Base-by-base conservation (phyloP, 768 basidiomycete species). In the Kondoa malvinella region DNA sequence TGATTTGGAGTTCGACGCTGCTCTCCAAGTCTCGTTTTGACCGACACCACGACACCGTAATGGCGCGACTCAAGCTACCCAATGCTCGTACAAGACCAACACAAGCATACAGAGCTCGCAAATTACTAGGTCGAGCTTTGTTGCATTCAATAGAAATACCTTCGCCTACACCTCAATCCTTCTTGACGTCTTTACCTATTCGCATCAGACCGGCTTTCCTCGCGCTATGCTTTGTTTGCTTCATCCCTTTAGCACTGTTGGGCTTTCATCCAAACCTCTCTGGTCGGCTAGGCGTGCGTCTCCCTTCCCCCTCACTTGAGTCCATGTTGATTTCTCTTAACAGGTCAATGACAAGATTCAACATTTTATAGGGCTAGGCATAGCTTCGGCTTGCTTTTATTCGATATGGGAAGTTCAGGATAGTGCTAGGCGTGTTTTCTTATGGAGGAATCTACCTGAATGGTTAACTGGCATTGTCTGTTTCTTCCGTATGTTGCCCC, bases 241-340 rank as follows among this genome's bases (percentile, higher is more conserved):
- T 73, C 62, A 3, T 71, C 63, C 1, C 70, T n/a, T 64, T 73
- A 21, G 59, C 66, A n/a, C 57, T 67, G 33, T 60, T 73, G 56
- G 72, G 72, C 12, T 70, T 73, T 63, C 72, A 73, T 33, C 72
- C 72, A 15, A 71, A 70, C 31, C 65, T 73, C 56, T 70, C 72
- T 2, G 12, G 14, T 3, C 57, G 50, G n/a, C 27, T 73, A 57
- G 40, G 40, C 21, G 40, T 50, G 21, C 40, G 40, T 50, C 40
- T 21, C 40, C 21, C 21, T 21, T 50, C 21, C 8, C 40, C 21
- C 40, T 50, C 40, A 65, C 69, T 1, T 69, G 66, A 0, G 56
- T 68, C 16, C 3, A 4, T 1, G 66, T 72, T 16, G 69, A 69
- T 4, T 70, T 72, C 66, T 40, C 31, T 8, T 69, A 72, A 69